phyloP scores from a whole-genome alignment of 2,329 filamentous ascomycete species.

The Alternaria solani region DNA sequence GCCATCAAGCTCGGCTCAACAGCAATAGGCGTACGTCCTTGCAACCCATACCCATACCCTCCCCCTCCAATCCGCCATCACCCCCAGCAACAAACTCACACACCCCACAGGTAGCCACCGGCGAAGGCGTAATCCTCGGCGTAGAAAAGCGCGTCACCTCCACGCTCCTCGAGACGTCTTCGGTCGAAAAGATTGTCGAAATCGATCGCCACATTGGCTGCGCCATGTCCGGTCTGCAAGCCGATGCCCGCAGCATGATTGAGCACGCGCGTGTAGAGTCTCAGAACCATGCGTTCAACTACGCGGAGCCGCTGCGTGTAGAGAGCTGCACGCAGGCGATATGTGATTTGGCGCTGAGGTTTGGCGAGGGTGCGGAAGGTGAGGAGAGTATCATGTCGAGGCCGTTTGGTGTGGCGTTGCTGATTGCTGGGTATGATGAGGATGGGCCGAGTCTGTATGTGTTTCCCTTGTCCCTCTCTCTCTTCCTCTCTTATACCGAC shows the following conservation, averaged over 20 bases:
- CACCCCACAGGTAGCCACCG: slow-evolving; percentile 73
- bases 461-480: no score
- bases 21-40: slow-evolving; percentile 82
- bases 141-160: slow-evolving; percentile 99
- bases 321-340: slow-evolving; percentile 99
- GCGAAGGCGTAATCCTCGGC: slow-evolving; percentile 92
- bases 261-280: slow-evolving; percentile 98
- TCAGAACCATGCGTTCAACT: slow-evolving; percentile 98
- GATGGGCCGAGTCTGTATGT: slow-evolving; percentile 87
- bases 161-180: slow-evolving; percentile 94
- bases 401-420: slow-evolving; percentile 93
- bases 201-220: slow-evolving; percentile 99
- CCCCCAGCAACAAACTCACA: slow-evolving; percentile 18
- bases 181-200: slow-evolving; percentile 99
- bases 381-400: slow-evolving; percentile 99
- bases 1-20: slow-evolving; percentile 99
- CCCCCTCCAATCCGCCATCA: background rate
- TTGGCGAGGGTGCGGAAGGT: slow-evolving; percentile 95
- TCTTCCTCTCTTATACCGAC: no score
- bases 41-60: background rate
- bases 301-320: slow-evolving; percentile 91
- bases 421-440: slow-evolving; percentile 97
- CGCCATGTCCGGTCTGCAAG: slow-evolving; percentile 97
- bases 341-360: slow-evolving; percentile 93
- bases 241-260: slow-evolving; percentile 95